Base-by-base conservation (phyloP, 352 stramenopile genomes). In the Aphanomyces astaci region DNA sequence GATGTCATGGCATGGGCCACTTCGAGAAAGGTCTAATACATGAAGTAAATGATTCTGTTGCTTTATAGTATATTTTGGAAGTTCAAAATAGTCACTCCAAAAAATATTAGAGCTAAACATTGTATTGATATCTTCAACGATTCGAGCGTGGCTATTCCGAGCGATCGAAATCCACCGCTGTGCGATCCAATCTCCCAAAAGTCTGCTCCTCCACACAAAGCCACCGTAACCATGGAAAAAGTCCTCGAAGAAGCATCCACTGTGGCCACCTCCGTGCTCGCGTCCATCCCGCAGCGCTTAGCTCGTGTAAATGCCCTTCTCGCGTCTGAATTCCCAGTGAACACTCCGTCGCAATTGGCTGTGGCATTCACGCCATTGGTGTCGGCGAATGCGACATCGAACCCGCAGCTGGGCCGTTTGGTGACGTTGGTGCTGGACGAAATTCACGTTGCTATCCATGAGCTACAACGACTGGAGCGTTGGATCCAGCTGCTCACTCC, bases 401-500 rank as follows among this genome's bases (percentile, higher is more conserved):
- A 71, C 33, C 10, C 40, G 10, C 53, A 54, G 24, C 19, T 71
- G 32, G 25, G 24, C 25, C 53, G 43, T 31, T 54, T 71, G 36
- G 55, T 84, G 55, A 63, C 19, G 9, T 63, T 82, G 13, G 74
- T 85, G 55, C 71, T 72, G 25, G 79, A 90, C 66, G 78, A 92
- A 64, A 70, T 93, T 28, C 73, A 82, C 54, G 75, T 68, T 0
- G 74, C 81, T 17, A 63, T 90, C 45, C 67, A 56, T 1, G 52
- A 78, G 54, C 75, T 89, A 31, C 70, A 86, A 66, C 69, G 74
- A 70, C 75, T 93, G 57, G 72, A 84, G 72, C 68, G 81, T 28
- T 94, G 85, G 85, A 87, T 94, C 40, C 76, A 85, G 63, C 72
- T 94, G 63, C 78, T 84, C 28, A 80, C 92, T 45, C 85, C 85